A percentile compares a stretch with the other conserved stretches of the same genome.
Evolutionary conservation across 2,329 filamentous ascomycete genomes (phyloP).

Genomic region (Annulohypoxylon truncatum): DNA sequence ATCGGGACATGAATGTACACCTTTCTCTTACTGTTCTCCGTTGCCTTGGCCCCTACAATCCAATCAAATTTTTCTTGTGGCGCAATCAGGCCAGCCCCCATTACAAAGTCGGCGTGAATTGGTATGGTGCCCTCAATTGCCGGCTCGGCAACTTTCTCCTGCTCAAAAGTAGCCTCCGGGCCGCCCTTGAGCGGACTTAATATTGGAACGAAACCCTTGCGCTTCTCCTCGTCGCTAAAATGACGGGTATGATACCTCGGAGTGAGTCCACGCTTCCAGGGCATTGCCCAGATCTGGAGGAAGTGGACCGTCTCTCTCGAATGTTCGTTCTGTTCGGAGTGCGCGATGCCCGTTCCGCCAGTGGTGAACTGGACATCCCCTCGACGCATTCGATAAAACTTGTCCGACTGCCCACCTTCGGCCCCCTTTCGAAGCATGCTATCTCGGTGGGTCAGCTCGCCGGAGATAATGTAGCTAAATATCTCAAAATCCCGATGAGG

Average conservation of each 20-base stretch:
- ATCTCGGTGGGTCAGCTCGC: conserved; percentile 89
- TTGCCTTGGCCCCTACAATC: conserved; percentile 71
- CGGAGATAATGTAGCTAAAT: conserved; percentile 83
- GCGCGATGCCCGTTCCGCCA: conserved; percentile 82
- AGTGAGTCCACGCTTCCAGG: conserved; percentile 77
- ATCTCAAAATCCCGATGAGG: conserved; percentile 90
- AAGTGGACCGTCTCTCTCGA: conserved; percentile 79
- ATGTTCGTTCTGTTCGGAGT: conserved; percentile 86
- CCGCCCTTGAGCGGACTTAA: conserved; percentile 80
- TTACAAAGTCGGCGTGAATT: conserved; percentile 85
- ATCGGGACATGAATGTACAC: conserved; percentile 85
- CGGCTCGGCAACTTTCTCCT: conserved; percentile 74
- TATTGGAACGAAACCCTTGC: conserved; percentile 76
- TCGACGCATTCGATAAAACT: conserved; percentile 77
- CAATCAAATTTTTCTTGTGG: conserved; percentile 76
- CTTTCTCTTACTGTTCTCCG: conserved; percentile 69
- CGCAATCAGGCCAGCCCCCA: conserved; percentile 80
- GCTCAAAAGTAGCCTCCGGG: conserved; percentile 66
- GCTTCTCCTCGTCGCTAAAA: conserved; percentile 79
- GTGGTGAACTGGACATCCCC: conserved; percentile 92
- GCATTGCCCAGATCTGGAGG: conserved; percentile 88
- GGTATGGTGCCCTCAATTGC: conserved; percentile 76
- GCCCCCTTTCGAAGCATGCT: conserved; percentile 79
- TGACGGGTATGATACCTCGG: conserved; percentile 81
- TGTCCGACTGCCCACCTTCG: conserved; percentile 68